Evolutionary conservation across 805 yeast species (phyloP), one percentile per base, ranked within the genome.

Genomic region (Yarrowia bubula): DNA sequence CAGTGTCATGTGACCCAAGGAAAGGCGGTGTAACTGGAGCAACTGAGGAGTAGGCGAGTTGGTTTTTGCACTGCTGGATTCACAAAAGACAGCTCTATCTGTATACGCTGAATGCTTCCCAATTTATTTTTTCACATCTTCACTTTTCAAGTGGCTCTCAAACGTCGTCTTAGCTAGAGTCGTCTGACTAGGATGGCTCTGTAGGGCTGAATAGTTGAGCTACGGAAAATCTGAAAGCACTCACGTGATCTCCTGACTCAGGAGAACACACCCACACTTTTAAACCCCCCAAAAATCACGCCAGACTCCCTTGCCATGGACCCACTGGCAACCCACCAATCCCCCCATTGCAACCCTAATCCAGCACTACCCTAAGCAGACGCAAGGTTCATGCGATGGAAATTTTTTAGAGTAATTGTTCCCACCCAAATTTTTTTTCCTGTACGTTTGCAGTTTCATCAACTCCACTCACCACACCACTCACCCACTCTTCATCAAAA

Each of bases 401-500:
- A 51, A 51, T 38, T 38, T 38, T 51, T 51, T 51, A 51, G 44
- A 41, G 44, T 4, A 3, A 41, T 14, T 41, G 9, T n/a, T 41
- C 44, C 44, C 44, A 41, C 18, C 60, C 44, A 38, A 51, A 51
- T 51, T 51, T 51, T 51, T 39, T 28, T 51, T 13, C n/a, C 46
- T 32, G 11, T 8, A 15, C 50, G 11, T 50, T 13, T 38, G 43
- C 31, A 37, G 41, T 18, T 37, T 51, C 31, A 18, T 38, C 44
- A 48, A 17, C 41, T 14, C 31, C 28, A 8, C n/a, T 15, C 55
- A 48, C 28, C 51, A 14, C 43, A 9, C 9, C 33, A 11, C 18
- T 3, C 32, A 0, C 58, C 8, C 43, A 10, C n/a, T 28, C 38
- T 28, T 15, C 28, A 15, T 11, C 58, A 38, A 33, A 63, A 76